A percentile compares a stretch with the other conserved stretches of the same genome.
phyloP scores from a whole-genome alignment of 2,329 filamentous ascomycete genomes.

The Hymenoscyphus salicellus region DNA sequence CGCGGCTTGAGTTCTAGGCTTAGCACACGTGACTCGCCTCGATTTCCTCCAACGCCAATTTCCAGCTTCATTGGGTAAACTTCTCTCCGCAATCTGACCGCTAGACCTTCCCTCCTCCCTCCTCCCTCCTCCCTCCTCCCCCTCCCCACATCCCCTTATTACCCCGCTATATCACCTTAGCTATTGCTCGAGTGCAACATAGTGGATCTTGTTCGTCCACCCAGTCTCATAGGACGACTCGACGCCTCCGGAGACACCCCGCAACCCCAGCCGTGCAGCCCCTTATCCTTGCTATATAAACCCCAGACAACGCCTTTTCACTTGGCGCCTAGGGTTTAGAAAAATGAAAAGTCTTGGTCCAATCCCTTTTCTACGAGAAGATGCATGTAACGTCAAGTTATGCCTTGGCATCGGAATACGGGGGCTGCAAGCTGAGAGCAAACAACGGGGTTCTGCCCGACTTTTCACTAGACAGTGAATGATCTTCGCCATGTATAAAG shows the following conservation, averaged over 20 bases:
- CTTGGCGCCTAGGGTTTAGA: neutral
- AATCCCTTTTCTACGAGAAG: neutral
- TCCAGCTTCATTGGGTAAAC: neutral
- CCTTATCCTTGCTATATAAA: neutral
- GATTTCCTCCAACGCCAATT: neutral
- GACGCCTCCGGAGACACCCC: neutral
- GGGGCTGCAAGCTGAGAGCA: neutral
- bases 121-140: neutral
- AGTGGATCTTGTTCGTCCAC: neutral
- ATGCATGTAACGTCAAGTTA: neutral
- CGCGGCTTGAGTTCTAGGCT: no score
- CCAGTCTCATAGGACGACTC: neutral
- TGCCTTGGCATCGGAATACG: neutral
- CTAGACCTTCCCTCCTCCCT: neutral
- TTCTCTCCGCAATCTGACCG: neutral
- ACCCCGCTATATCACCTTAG: neutral
- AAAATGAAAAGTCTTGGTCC: neutral
- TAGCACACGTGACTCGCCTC: neutral
- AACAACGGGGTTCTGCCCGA: neutral
- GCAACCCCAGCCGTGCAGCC: neutral
- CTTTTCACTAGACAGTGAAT: neutral
- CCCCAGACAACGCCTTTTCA: neutral
- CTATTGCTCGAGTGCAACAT: neutral
- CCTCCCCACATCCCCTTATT: neutral
- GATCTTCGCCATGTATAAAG: neutral